A percentile compares a stretch with the other conserved stretches of the same genome.
Conservation (phyloP, 768 basidiomycete species). For the Mycena leptocephala region DNA sequence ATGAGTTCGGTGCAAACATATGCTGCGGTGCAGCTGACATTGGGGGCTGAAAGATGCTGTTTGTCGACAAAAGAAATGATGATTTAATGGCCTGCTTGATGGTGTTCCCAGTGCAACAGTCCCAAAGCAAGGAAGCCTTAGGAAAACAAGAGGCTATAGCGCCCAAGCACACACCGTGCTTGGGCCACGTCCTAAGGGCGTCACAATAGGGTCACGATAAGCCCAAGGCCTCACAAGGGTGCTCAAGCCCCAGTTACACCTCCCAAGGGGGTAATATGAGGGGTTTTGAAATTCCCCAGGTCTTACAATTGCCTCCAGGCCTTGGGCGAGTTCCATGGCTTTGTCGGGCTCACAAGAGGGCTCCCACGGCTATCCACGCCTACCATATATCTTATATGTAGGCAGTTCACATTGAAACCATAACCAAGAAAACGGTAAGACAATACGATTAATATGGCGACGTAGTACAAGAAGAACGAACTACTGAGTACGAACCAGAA, state of each 20-base stretch:
- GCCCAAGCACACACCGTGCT: not conserved
- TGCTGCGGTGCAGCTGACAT: not conserved
- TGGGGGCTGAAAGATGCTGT: not conserved
- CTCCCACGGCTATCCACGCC: not conserved
- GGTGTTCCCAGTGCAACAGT: not conserved
- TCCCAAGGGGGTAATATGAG: not conserved
- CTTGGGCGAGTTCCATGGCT: not conserved
- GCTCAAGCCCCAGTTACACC: not conserved
- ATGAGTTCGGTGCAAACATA: not conserved
- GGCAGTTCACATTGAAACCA: not conserved
- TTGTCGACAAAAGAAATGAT: not conserved
- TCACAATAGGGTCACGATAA: not conserved
- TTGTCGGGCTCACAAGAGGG: not conserved
- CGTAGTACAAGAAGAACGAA: not conserved
- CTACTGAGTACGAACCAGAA: not conserved
- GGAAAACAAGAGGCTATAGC: not conserved
- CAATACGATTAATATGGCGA: not conserved
- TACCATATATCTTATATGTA: not conserved
- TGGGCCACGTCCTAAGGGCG: not conserved
- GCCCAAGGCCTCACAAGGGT: not conserved
- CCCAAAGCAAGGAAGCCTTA: not conserved
- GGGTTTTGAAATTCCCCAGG: not conserved
- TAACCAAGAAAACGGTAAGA: not conserved
- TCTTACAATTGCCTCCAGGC: not conserved
- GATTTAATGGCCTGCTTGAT: not conserved